Percentiles rank a stretch among this genome's conserved stretches.
phyloP scores from a whole-genome alignment of 441 rosid genomes.

The Isatis lusitanica region DNA sequence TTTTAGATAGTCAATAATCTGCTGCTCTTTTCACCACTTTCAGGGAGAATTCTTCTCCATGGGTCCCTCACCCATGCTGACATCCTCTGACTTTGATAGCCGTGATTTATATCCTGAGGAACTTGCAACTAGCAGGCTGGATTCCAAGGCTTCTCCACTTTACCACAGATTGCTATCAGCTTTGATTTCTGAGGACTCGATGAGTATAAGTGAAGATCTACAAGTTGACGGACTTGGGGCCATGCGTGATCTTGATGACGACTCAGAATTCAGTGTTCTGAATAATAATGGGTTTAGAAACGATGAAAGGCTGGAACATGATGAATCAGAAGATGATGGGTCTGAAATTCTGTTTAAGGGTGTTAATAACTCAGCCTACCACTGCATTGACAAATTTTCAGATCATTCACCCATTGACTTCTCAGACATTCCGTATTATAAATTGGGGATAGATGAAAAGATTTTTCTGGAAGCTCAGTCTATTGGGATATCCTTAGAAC shows the following conservation, averaged over 20 bases:
- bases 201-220: conserved; percentile 40
- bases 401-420: conserved; percentile 46
- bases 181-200: conserved; percentile 77
- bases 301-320: conserved; percentile 48
- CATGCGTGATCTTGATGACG: conserved; percentile 58
- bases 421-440: conserved; percentile 58
- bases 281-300: conserved; percentile 59
- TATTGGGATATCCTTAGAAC: conserved; percentile 72
- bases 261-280: conserved; percentile 51
- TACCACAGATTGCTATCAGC: conserved; percentile 82
- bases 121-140: conserved; percentile 40
- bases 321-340: conserved; percentile 51
- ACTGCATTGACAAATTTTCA: conserved; percentile 45
- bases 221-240: conserved; percentile 50
- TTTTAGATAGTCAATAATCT: conserved; percentile 4
- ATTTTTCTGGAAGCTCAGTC: conserved; percentile 76
- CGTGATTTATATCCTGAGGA: conserved; percentile 42
- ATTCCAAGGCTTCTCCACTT: conserved; percentile 52
- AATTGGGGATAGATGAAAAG: conserved; percentile 66
- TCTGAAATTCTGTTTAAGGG: conserved; percentile 38
- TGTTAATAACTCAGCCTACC: conserved; percentile 41
- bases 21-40: background rate
- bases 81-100: conserved; percentile 30
- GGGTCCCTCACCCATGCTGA: conserved; percentile 9
- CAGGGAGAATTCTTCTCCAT: conserved; percentile 35